Percentiles rank a stretch among this genome's conserved stretches.
phyloP scores from a whole-genome alignment of 192 early-diverging fungal genomes.

The Backusella parvicylindrica region DNA sequence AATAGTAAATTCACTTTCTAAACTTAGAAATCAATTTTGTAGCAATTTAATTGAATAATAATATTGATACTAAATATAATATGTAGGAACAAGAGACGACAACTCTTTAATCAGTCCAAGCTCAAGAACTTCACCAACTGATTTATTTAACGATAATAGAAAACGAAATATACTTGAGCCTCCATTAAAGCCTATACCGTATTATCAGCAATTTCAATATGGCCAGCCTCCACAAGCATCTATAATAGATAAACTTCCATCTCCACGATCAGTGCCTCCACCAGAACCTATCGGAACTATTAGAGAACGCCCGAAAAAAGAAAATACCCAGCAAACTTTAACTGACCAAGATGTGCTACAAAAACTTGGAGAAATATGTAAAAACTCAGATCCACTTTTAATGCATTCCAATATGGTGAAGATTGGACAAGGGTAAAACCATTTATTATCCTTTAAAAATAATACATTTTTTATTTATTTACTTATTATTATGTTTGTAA shows the following conservation, averaged over 20 bases:
- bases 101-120: background rate
- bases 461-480: background rate
- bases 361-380: constrained; percentile 79
- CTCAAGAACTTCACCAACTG: background rate
- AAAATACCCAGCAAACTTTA: constrained; percentile 15
- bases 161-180: background rate
- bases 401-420: constrained; percentile 45
- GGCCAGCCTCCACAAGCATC: background rate
- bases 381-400: constrained; percentile 79
- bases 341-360: constrained; percentile 76
- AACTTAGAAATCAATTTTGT: constrained; percentile 1
- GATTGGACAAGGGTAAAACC: constrained; percentile 39
- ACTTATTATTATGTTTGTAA: background rate
- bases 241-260: background rate
- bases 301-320: constrained; percentile 21
- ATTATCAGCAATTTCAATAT: background rate
- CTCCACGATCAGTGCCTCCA: constrained; percentile 1
- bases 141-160: background rate
- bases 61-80: background rate
- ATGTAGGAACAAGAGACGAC: background rate
- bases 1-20: background rate
- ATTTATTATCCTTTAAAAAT: background rate
- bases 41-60: background rate
- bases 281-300: constrained; percentile 15
- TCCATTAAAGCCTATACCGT: background rate